These are phyloP conservation scores for Aspergillus biplanus DNA, from an alignment of 495 filamentous ascomycete genomes.

Conservation along the genomic window DNA sequence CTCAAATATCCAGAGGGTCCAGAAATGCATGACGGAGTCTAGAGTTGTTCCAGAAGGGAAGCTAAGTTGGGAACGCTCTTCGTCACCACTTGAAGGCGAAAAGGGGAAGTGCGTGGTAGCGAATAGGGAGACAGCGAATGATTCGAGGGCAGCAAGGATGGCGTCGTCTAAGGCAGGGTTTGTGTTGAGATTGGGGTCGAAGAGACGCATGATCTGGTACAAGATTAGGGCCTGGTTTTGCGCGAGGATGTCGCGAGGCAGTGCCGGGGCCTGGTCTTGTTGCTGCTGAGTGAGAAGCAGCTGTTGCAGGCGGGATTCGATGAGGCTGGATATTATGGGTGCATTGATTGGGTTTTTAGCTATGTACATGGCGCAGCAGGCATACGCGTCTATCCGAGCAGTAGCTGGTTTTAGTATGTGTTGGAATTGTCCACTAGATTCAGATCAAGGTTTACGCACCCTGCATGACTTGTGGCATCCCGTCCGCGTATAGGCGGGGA, in stretches of 20 bases:
- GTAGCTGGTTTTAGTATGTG: background rate
- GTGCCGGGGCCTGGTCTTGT: constrained; percentile 35
- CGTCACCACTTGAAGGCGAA: background rate
- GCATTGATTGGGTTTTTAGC: constrained; percentile 50
- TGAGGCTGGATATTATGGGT: constrained; percentile 43
- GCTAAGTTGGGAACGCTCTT: background rate
- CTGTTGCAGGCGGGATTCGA: constrained; percentile 41
- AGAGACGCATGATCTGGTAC: constrained; percentile 55
- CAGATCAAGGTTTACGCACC: constrained; percentile 32
- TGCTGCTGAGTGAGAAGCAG: constrained; percentile 32
- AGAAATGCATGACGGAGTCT: constrained; percentile 39
- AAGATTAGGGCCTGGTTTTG: constrained; percentile 40
- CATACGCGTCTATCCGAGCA: constrained; percentile 44
- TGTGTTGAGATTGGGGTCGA: constrained; percentile 58
- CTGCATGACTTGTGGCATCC: constrained; percentile 53
- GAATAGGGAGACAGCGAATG: constrained; percentile 26
- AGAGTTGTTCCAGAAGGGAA: background rate
- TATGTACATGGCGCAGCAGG: constrained; percentile 53
- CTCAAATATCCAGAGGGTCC: constrained; percentile 48
- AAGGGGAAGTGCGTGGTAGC: constrained; percentile 27
- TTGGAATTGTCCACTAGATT: background rate
- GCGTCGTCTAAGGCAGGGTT: constrained; percentile 48
- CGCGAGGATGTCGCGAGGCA: constrained; percentile 32
- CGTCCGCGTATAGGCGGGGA: constrained; percentile 44
- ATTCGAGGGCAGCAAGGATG: constrained; percentile 42